Evolutionary conservation across 2,329 filamentous ascomycete genomes (phyloP).

Genomic region (Pseudogymnoascus verrucosus): DNA sequence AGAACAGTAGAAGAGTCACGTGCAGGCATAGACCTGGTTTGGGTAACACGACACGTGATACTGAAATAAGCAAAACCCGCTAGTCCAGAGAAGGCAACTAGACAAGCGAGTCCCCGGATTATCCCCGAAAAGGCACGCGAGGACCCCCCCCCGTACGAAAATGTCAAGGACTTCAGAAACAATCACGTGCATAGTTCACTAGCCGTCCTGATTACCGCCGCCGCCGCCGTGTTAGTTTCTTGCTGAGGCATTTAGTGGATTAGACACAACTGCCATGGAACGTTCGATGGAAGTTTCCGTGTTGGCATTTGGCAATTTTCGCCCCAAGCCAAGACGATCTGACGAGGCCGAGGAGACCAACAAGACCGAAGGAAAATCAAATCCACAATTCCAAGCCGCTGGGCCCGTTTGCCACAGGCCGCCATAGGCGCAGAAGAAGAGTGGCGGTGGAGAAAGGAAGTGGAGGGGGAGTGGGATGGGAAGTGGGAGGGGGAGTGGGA

Average conservation of each 20-base stretch:
- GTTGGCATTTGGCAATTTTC: neutral
- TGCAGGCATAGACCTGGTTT: neutral
- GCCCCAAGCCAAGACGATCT: neutral
- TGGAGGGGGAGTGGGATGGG: neutral
- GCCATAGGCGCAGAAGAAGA: neutral
- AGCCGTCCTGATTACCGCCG: neutral
- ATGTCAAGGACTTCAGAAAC: neutral
- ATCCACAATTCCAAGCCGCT: neutral
- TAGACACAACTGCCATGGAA: too few species aligned
- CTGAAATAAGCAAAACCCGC: neutral
- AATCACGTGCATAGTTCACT: neutral
- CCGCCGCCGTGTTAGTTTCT: neutral
- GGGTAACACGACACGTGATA: neutral
- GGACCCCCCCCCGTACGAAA: neutral
- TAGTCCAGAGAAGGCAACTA: neutral
- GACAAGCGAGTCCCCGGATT: neutral
- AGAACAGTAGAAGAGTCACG: neutral
- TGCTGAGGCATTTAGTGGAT: neutral
- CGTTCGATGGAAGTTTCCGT: too few species aligned
- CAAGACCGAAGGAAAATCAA: constrained; percentile 1
- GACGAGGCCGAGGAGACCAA: neutral
- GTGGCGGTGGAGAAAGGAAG: neutral
- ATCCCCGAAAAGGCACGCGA: neutral
- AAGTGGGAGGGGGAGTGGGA: neutral
- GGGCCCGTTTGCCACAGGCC: neutral